phyloP scores from a whole-genome alignment of 2,329 filamentous ascomycete genomes.

The Colletotrichum eleusines region DNA sequence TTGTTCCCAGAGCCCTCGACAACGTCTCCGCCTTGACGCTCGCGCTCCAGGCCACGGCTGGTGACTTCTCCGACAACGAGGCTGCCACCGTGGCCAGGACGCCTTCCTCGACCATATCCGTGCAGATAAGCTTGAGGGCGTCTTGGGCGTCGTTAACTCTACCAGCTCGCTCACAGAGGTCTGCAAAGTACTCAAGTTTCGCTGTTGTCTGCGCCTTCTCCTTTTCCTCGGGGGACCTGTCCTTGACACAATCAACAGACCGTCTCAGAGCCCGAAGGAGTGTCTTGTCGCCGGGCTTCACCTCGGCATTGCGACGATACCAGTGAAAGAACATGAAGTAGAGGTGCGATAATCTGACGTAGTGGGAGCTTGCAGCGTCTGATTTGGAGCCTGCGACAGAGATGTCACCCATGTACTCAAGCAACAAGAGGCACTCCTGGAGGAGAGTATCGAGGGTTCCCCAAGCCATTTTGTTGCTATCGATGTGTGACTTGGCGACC shows the following conservation, averaged over 20 bases:
- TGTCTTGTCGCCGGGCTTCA: slow-evolving; percentile 55
- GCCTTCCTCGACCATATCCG: slow-evolving; percentile 70
- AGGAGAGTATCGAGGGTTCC: slow-evolving; percentile 68
- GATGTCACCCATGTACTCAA: slow-evolving; percentile 64
- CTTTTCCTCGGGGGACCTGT: slow-evolving; percentile 66
- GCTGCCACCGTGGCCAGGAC: slow-evolving; percentile 66
- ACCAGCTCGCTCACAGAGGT: slow-evolving; percentile 66
- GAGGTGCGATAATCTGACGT: slow-evolving; percentile 77
- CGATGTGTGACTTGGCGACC: slow-evolving; percentile 65
- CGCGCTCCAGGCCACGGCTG: slow-evolving; percentile 65
- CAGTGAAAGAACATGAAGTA: slow-evolving; percentile 69
- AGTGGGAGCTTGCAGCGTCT: slow-evolving; percentile 58
- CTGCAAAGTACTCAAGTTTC: slow-evolving; percentile 76
- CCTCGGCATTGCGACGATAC: slow-evolving; percentile 48
- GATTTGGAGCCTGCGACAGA: slow-evolving; percentile 44
- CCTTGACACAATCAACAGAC: slow-evolving; percentile 72
- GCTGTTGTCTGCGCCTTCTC: slow-evolving; percentile 69
- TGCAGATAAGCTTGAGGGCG: slow-evolving; percentile 71
- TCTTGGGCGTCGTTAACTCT: slow-evolving; percentile 68
- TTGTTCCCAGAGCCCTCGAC: slow-evolving; percentile 69
- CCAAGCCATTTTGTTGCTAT: slow-evolving; percentile 63
- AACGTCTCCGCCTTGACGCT: slow-evolving; percentile 64
- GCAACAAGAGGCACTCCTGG: slow-evolving; percentile 65
- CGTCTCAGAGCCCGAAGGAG: slow-evolving; percentile 70
- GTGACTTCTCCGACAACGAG: slow-evolving; percentile 61